Evolutionary conservation across 2,329 filamentous ascomycete species (phyloP).

Genomic region (Alternaria brassicae): DNA sequence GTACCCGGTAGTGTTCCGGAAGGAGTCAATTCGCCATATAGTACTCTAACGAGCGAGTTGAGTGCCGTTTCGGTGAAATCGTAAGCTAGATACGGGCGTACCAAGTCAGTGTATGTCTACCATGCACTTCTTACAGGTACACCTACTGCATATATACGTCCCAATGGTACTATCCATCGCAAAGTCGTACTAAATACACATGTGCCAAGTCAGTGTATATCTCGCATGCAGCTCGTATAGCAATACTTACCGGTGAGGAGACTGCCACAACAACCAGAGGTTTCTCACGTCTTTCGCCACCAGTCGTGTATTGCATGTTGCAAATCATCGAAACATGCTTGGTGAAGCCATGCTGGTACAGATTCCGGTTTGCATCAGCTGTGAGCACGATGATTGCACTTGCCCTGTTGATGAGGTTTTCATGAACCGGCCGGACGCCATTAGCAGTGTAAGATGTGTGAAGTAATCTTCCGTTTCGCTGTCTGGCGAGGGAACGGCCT

Average conservation of each 20-base stretch:
- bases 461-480: conserved; percentile 82
- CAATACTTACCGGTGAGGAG: conserved; percentile 60
- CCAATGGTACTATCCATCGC: conserved; percentile 89
- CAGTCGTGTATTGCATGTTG: conserved; percentile 74
- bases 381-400: conserved; percentile 90
- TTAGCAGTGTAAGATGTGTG: conserved; percentile 97
- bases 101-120: not conserved
- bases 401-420: conserved; percentile 87
- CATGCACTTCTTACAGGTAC: not conserved
- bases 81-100: conserved; percentile 64
- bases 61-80: conserved; percentile 95
- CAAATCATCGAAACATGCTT: conserved; percentile 98
- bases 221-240: no score
- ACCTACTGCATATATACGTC: conserved; percentile 91
- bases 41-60: conserved; percentile 79
- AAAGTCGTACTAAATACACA: conserved; percentile 96
- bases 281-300: conserved; percentile 77
- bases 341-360: conserved; percentile 93
- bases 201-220: no score
- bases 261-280: conserved; percentile 90
- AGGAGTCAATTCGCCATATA: conserved; percentile 76
- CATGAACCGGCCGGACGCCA: conserved; percentile 88
- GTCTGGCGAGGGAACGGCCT: conserved; percentile 83
- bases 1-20: conserved; percentile 70
- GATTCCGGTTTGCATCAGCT: conserved; percentile 89